Evolutionary conservation across 2,329 filamentous ascomycete genomes (phyloP), one percentile per base, ranked within the genome.

Genomic region (Nothophoma quercina): DNA sequence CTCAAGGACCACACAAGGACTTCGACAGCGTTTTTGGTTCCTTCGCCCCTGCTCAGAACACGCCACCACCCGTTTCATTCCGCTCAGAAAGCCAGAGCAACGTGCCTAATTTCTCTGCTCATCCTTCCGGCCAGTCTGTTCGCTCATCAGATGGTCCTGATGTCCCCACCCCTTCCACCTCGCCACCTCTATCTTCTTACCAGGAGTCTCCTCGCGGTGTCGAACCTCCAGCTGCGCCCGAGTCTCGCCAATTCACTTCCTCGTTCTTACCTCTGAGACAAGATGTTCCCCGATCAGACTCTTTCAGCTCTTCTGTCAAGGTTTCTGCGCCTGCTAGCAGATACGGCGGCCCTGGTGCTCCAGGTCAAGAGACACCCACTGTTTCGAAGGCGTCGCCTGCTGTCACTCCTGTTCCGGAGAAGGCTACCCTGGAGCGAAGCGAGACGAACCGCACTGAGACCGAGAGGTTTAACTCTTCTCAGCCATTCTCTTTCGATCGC

Each of bases 21-120:
- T 96, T 96, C 72, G 91, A 96, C 69, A 92, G 89, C 66, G 86
- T 96, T 35, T 96, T 96, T 73, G 91, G 91, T 2, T 81, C 88
- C 1, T 86, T 86, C 64, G 76, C 77, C 13, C 64, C 75, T 29
- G 71, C 77, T 10, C 75, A 75, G 57, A 69, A 77, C 48, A 68
- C 72, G 36, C 78, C 79, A 18, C 81, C 81, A 13, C 81, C 83
- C 8, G 85, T 84, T 10, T 85, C 85, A 5, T 90, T 91, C 77
- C 82, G 85, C 65, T 82, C 77, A 3, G 79, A 82, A 23, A 77
- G 77, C 46, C 69, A 73, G 48, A 64, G 46, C 38, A 63, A 71
- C 41, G 66, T 65, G 4, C 71, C 73, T 9, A 65, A 65, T 16
- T 75, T 76, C 46, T 74, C 75, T 34, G 70, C 64, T 10, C n/a